A percentile compares a stretch with the other conserved stretches of the same genome.
Conservation (phyloP, 208 protist species). For the Trypanosoma scelopori region DNA sequence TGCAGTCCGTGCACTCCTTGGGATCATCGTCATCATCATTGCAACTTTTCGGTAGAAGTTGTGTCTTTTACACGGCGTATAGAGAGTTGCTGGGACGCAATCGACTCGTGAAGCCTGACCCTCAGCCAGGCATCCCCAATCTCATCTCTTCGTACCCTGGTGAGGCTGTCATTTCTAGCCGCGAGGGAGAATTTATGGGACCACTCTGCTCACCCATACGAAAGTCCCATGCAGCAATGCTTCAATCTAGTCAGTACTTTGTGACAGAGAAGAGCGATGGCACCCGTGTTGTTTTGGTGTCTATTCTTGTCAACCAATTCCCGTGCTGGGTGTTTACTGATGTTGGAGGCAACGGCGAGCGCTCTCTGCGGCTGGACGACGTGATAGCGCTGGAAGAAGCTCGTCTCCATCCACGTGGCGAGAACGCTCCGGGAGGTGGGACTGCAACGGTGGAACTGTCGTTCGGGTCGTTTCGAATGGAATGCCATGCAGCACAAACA, state of each 20-base stretch:
- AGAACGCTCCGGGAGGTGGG: background rate
- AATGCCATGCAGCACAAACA: background rate
- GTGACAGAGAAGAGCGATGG: slow-evolving; percentile 86
- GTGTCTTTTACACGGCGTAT: background rate
- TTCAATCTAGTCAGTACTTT: slow-evolving; percentile 42
- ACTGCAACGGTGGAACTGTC: slow-evolving; percentile 1
- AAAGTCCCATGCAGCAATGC: slow-evolving; percentile 35
- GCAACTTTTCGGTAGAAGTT: too few relatives aligned
- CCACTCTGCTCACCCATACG: slow-evolving; percentile 73
- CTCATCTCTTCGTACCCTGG: slow-evolving; percentile 19
- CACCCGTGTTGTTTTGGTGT: slow-evolving; percentile 55
- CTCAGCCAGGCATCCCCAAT: slow-evolving; percentile 4
- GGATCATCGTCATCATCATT: background rate
- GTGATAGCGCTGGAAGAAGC: slow-evolving; percentile 22
- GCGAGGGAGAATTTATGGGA: slow-evolving; percentile 51
- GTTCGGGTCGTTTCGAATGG: slow-evolving; percentile 9
- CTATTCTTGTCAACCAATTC: slow-evolving; percentile 30
- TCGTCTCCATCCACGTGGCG: background rate
- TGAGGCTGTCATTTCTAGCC: slow-evolving; percentile 24
- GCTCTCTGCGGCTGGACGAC: slow-evolving; percentile 13
- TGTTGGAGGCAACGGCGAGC: too few relatives aligned
- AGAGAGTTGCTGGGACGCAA: slow-evolving; percentile 7
- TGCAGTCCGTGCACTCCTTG: slow-evolving; percentile 16
- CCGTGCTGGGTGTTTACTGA: slow-evolving; percentile 37
- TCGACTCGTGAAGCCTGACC: background rate